These are phyloP conservation scores for Amanita muscaria DNA, from an alignment of 768 basidiomycete genomes.

Conservation along the genomic window DNA sequence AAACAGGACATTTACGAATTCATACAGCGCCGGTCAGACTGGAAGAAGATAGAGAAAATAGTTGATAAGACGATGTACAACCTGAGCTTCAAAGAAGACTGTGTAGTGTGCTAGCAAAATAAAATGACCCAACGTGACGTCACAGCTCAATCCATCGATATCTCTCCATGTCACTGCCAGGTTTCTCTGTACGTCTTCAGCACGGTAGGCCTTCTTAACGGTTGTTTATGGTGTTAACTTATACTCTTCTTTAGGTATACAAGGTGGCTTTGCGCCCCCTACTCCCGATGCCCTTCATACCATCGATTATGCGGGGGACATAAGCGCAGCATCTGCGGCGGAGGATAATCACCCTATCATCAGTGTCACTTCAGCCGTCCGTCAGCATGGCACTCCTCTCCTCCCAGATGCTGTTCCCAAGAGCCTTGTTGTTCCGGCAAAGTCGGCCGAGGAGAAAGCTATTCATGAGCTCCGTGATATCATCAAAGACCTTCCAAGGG, in stretches of 20 bases:
- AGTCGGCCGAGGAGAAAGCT: slow-evolving; percentile 26
- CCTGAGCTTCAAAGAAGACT: slow-evolving; percentile 89
- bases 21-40: slow-evolving; percentile 88
- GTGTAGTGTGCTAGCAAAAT: slow-evolving; percentile 23
- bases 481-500: slow-evolving; percentile 49
- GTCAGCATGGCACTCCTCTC: slow-evolving; percentile 37
- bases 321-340: not conserved
- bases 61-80: slow-evolving; percentile 96
- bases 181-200: slow-evolving; percentile 53
- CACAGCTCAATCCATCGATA: not conserved
- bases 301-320: slow-evolving; percentile 30
- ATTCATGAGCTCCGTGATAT: slow-evolving; percentile 53
- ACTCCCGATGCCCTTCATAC: slow-evolving; percentile 47
- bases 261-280: slow-evolving; percentile 68
- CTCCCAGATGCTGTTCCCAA: slow-evolving; percentile 36
- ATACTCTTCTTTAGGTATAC: slow-evolving; percentile 47
- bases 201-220: slow-evolving; percentile 33
- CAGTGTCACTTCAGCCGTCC: slow-evolving; percentile 35
- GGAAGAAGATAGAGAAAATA: slow-evolving; percentile 97
- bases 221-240: not conserved
- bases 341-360: slow-evolving; percentile 18
- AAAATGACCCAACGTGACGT: slow-evolving; percentile 1
- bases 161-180: slow-evolving; percentile 35
- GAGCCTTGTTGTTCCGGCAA: slow-evolving; percentile 18
- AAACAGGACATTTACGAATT: slow-evolving; percentile 88